Conservation (phyloP, 768 basidiomycete genomes). For the Sarcomyxa edulis region DNA sequence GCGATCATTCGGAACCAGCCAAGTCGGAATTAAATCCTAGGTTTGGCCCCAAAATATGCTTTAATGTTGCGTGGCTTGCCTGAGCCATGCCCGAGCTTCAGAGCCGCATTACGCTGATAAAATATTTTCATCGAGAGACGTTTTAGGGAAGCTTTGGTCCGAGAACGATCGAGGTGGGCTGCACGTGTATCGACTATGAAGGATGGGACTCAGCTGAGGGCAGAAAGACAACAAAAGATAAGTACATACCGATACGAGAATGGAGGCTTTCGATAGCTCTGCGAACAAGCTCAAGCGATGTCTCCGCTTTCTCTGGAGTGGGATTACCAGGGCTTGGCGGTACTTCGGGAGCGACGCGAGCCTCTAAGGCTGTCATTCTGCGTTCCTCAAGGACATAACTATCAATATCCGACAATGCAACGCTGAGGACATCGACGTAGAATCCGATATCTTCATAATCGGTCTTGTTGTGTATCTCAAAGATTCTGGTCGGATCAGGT, state of each 20-base stretch:
- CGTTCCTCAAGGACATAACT: constrained; percentile 51
- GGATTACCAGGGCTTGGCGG: constrained; percentile 22
- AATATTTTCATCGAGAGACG: constrained; percentile 56
- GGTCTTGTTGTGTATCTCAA: constrained; percentile 41
- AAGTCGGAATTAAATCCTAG: neutral
- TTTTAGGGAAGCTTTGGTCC: constrained; percentile 66
- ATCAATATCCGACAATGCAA: constrained; percentile 53
- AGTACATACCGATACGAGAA: constrained; percentile 52
- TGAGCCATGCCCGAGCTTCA: constrained; percentile 1
- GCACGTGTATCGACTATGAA: constrained; percentile 64
- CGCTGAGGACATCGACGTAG: constrained; percentile 50
- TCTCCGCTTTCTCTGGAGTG: constrained; percentile 23
- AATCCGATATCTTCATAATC: constrained; percentile 59
- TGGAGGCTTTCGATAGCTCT: constrained; percentile 47
- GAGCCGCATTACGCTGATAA: constrained; percentile 42
- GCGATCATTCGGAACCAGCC: no score
- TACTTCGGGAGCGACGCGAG: constrained; percentile 6
- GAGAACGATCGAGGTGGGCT: constrained; percentile 70
- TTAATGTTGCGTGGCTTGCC: constrained; percentile 3
- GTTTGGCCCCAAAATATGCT: constrained; percentile 1
- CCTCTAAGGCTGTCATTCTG: constrained; percentile 5
- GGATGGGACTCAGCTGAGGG: neutral
- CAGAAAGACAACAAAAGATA: neutral
- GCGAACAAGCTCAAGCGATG: constrained; percentile 45
- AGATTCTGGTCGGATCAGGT: constrained; percentile 37